Evolutionary conservation across 140 eudicot species (phyloP).

Genomic region (Bidens hawaiensis): DNA sequence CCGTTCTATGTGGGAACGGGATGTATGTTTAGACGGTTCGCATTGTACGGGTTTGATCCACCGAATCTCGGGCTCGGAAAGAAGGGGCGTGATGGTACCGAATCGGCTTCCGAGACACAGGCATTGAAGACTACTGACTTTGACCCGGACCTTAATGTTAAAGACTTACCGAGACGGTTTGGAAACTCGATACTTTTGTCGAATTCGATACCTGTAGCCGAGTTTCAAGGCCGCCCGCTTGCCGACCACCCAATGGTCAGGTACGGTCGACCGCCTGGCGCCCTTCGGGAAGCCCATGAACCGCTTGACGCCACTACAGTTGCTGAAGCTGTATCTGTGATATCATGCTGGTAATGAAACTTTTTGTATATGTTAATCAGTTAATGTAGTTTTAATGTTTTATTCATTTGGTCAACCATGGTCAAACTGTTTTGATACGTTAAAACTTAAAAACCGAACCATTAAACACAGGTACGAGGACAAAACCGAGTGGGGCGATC

Average conservation of each 20-base stretch:
- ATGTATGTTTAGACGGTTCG: constrained; percentile 49
- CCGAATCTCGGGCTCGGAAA: constrained; percentile 20
- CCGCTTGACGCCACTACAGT: constrained; percentile 52
- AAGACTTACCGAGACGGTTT: constrained; percentile 40
- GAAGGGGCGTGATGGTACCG: constrained; percentile 1
- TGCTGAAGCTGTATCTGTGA: constrained; percentile 54
- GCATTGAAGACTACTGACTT: constrained; percentile 38
- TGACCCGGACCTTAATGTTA: constrained; percentile 43
- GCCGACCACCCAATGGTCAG: constrained; percentile 54
- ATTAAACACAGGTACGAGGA: constrained; percentile 44
- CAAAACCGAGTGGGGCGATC: constrained; percentile 63
- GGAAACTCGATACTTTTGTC: constrained; percentile 47
- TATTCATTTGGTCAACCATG: no score
- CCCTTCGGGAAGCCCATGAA: constrained; percentile 27
- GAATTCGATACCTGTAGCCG: constrained; percentile 49
- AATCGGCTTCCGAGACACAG: constrained; percentile 21
- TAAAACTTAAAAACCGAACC: no score
- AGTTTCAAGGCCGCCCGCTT: constrained; percentile 49
- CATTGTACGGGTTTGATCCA: constrained; percentile 57
- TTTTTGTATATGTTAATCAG: no score
- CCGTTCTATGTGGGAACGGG: constrained; percentile 65
- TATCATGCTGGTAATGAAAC: constrained; percentile 48
- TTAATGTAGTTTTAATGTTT: no score
- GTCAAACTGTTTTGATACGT: no score
- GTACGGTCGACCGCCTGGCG: constrained; percentile 56